phyloP scores from a whole-genome alignment of 2,329 filamentous ascomycete genomes.

The Alternaria atra region DNA sequence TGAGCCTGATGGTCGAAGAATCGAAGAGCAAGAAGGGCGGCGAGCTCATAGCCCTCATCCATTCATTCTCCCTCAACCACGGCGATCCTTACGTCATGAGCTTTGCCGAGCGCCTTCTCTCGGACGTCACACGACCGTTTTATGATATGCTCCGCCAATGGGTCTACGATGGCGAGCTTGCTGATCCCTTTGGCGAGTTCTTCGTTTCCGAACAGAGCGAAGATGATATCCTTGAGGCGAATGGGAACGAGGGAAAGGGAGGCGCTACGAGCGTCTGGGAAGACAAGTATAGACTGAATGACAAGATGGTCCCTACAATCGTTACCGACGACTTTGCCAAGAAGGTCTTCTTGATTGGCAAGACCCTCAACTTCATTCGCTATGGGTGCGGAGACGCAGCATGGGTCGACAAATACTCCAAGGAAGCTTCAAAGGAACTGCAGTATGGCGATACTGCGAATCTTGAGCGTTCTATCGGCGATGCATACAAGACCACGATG shows the following conservation, averaged over 20 bases:
- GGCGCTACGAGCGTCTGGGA: slow-evolving; percentile 94
- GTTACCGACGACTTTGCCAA: slow-evolving; percentile 93
- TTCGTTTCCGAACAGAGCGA: slow-evolving; percentile 87
- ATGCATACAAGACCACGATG: slow-evolving; percentile 98
- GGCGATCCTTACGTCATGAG: slow-evolving; percentile 93
- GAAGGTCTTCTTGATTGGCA: slow-evolving; percentile 96
- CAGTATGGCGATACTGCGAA: slow-evolving; percentile 92
- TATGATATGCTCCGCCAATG: slow-evolving; percentile 95
- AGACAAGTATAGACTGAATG: slow-evolving; percentile 90
- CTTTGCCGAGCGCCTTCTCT: slow-evolving; percentile 88
- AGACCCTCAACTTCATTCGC: slow-evolving; percentile 97
- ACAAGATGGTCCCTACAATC: slow-evolving; percentile 89
- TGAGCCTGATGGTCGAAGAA: slow-evolving; percentile 94
- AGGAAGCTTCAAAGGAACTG: slow-evolving; percentile 88
- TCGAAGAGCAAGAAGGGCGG: slow-evolving; percentile 85
- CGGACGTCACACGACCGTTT: slow-evolving; percentile 89
- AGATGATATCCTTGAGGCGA: slow-evolving; percentile 52
- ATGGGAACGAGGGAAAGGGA: slow-evolving; percentile 53
- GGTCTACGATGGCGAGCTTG: slow-evolving; percentile 98
- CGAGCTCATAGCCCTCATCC: slow-evolving; percentile 91
- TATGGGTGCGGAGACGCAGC: slow-evolving; percentile 92
- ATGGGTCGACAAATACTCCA: slow-evolving; percentile 97
- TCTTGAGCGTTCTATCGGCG: slow-evolving; percentile 91
- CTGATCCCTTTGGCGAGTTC: slow-evolving; percentile 95
- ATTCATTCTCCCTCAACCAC: slow-evolving; percentile 90